Evolutionary conservation across 2,329 filamentous ascomycete genomes (phyloP), one percentile per base, ranked within the genome.

Genomic region (Colletotrichum kahawae): DNA sequence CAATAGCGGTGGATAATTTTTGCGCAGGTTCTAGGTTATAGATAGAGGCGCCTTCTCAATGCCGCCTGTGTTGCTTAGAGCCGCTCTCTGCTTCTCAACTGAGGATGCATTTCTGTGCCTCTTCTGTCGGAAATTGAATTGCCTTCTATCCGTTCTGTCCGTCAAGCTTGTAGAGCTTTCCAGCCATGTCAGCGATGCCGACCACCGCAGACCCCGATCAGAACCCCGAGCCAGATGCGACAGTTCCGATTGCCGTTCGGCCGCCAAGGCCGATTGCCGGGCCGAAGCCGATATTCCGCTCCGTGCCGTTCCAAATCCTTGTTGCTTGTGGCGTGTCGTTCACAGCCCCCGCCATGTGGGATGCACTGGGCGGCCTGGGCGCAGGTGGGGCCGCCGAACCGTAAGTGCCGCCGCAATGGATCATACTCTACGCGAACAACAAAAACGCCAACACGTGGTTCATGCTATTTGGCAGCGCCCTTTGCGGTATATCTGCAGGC

Each of bases 401-500:
- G 68, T 70, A 9, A 57, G 68, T 33, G 34, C 21, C 48, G 36
- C 67, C 56, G 60, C 59, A 27, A 57, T 54, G 24, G 57, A 67
- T 9, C n/a, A 24, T 51, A n/a, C 34, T 21, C 31, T 66, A 71
- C 48, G 66, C 60, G 13, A 71, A 71, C 31, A 66, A 71, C 14
- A 51, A 66, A 13, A 71, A 48, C 38, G 68, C 60, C 60, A 90
- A 85, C 3, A 88, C 90, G 70, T 94, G 92, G 92, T 87, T 93
- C 48, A 88, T 93, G 16, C 85, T 93, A 8, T 84, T 94, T 36
- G 92, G 91, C 4, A 90, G 90, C 12, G 91, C 90, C 0, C 81
- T 82, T n/a, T 87, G 86, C 66, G 85, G 86, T 16, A 71, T 85
- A 12, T 84, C 84, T 0, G 84, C 84, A 0, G 82, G 81, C 0